These are phyloP conservation scores for Quercus mongolica DNA, from an alignment of 306 rosid species.

Conservation along the genomic window DNA sequence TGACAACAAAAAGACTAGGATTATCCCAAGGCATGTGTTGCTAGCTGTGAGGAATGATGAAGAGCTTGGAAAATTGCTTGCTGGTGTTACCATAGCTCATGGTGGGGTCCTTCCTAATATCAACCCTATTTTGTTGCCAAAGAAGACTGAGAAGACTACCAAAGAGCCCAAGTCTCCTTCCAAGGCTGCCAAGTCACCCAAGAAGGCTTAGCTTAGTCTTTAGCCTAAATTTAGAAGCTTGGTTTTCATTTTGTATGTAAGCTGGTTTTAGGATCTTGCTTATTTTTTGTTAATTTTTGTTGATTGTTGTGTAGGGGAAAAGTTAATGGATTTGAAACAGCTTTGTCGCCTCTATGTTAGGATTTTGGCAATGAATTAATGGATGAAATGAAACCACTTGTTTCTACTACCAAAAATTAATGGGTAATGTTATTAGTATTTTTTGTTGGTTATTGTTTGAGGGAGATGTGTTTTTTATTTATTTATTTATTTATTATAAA, in stretches of 20 bases:
- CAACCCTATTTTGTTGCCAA: conserved; percentile 72
- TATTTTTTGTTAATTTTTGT: not conserved
- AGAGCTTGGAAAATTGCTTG: conserved; percentile 75
- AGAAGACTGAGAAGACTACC: conserved; percentile 42
- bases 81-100: conserved; percentile 82
- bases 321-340: not conserved
- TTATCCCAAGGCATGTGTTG: conserved; percentile 68
- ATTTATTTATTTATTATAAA: no score
- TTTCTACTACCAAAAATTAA: not conserved
- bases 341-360: not conserved
- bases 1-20: conserved; percentile 80
- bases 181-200: conserved; percentile 65
- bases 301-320: not conserved
- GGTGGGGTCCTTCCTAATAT: conserved; percentile 90
- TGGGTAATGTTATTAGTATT: not conserved
- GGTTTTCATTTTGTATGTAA: conserved; percentile 32
- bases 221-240: not conserved
- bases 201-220: conserved; percentile 53
- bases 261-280: not conserved
- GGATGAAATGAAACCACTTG: conserved; percentile 30
- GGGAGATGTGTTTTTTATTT: not conserved
- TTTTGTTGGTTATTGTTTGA: not conserved
- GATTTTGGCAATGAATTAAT: not conserved
- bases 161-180: conserved; percentile 72
- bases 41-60: conserved; percentile 84